Percentiles rank a stretch among this genome's conserved stretches.
Evolutionary conservation across 306 rosid genomes (phyloP).

Genomic region (Cyamopsis tetragonoloba): DNA sequence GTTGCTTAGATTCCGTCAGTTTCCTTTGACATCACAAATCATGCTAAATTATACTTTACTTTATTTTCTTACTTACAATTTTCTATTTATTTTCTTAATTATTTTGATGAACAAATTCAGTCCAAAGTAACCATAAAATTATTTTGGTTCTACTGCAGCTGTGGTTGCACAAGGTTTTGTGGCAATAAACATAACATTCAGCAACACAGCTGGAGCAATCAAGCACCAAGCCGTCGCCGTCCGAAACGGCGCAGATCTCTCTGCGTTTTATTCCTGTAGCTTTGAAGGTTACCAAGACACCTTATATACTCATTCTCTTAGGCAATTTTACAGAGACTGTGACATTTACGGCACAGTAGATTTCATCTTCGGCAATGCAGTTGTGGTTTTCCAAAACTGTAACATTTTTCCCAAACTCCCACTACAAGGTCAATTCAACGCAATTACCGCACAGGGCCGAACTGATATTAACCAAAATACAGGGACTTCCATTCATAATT

Average conservation of each 20-base stretch:
- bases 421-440: slow-evolving; percentile 36
- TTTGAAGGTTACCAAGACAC: slow-evolving; percentile 61
- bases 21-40: neutral
- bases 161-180: slow-evolving; percentile 47
- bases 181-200: slow-evolving; percentile 50
- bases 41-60: neutral
- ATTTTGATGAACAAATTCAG: neutral
- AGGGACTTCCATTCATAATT: slow-evolving; percentile 36
- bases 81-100: neutral
- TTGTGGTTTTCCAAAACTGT: slow-evolving; percentile 44
- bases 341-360: slow-evolving; percentile 51
- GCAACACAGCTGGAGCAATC: slow-evolving; percentile 49
- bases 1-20: neutral
- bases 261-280: slow-evolving; percentile 47
- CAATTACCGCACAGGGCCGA: slow-evolving; percentile 44
- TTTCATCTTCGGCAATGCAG: slow-evolving; percentile 53
- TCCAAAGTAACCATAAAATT: neutral
- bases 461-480: slow-evolving; percentile 48
- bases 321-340: slow-evolving; percentile 52
- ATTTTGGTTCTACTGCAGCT: slow-evolving; percentile 14
- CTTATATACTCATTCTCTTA: slow-evolving; percentile 37
- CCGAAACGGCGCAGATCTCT: slow-evolving; percentile 39
- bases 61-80: neutral
- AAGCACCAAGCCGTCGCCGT: slow-evolving; percentile 52
- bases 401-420: slow-evolving; percentile 40